Base-by-base conservation (phyloP, 331 rosid species). In the Dryas integrifolia region DNA sequence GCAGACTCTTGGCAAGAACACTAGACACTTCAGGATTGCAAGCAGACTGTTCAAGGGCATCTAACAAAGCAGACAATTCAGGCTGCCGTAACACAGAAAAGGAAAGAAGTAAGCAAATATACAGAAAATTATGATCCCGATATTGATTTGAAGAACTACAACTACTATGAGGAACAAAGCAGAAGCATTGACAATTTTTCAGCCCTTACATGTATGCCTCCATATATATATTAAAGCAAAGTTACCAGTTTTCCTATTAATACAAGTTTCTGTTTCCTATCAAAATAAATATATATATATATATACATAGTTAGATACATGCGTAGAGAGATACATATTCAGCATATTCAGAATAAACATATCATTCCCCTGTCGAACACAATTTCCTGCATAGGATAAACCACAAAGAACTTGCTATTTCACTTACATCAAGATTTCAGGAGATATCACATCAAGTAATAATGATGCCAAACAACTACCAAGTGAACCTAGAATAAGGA, bases 21-120 rank as follows among this genome's bases (percentile, higher is more conserved):
- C 58, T 30, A 63, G 96, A 83, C 67, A 78, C 85, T 82, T 82
- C 96, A 35, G 93, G 87, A 88, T 80, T 89, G 84, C 88, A 94
- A 76, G 95, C 82, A 69, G 90, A 89, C 65, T 88, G 91, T 69
- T 94, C 98, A 67, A 91, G 86, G 21, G 90, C 91, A 72, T 89
- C 96, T 83, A 94, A 79, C 80, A 94, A 79, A 77, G 89, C 89
- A 69, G 98, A 89, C 78, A 89, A 71, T 81, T 94, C 98, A 55
- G 89, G 81, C 97, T 94, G 90, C 76, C 58, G 86, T 62, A 44
- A 45, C 75, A 69, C 14, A 62, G 76, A 72, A 5, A 5, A 72
- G 18, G 72, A 68, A 69, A 38, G 55, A 67, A 16, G 72, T 82
- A 21, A 74, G 81, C 67, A 47, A 70, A 73, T 40, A 45, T 52